Conservation (phyloP, 2,329 filamentous ascomycete species). For the Albifimbria verrucaria region DNA sequence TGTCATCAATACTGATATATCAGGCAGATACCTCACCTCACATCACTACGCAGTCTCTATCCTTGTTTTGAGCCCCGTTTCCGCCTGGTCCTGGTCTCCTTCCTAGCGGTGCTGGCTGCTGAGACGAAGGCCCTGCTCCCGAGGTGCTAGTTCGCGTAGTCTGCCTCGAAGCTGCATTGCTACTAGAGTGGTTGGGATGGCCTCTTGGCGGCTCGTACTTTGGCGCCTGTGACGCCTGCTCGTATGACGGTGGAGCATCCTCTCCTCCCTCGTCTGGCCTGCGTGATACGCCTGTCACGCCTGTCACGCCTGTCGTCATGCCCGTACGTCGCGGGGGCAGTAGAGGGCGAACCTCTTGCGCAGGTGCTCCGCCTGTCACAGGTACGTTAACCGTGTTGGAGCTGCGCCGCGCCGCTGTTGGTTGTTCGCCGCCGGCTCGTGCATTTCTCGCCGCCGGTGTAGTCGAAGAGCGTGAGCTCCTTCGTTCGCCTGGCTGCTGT, state of each 20-base stretch:
- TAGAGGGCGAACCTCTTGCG: slow-evolving; percentile 41
- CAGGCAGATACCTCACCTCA: slow-evolving; percentile 16
- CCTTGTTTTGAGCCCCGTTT: slow-evolving; percentile 13
- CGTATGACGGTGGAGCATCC: slow-evolving; percentile 56
- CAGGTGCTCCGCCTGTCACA: slow-evolving; percentile 6
- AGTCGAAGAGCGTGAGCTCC: neutral
- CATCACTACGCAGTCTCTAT: slow-evolving; percentile 46
- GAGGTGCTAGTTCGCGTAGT: slow-evolving; percentile 4
- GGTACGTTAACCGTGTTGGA: slow-evolving; percentile 16
- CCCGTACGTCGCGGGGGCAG: slow-evolving; percentile 33
- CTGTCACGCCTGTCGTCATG: neutral
- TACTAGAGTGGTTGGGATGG: slow-evolving; percentile 47
- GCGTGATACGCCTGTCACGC: slow-evolving; percentile 23
- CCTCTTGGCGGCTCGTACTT: slow-evolving; percentile 51
- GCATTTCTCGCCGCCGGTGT: neutral
- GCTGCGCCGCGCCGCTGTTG: slow-evolving; percentile 16
- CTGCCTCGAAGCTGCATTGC: slow-evolving; percentile 9
- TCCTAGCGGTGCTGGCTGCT: slow-evolving; percentile 18
- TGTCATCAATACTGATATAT: neutral
- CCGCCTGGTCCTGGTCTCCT: slow-evolving; percentile 16
- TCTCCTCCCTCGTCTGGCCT: slow-evolving; percentile 37
- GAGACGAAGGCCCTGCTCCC: neutral
- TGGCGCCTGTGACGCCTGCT: slow-evolving; percentile 50
- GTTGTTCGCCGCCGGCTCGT: neutral
- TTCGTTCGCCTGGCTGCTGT: slow-evolving; percentile 25